These are phyloP conservation scores for Austroboletus eburneus DNA, from an alignment of 768 basidiomycete species.

Conservation along the genomic window DNA sequence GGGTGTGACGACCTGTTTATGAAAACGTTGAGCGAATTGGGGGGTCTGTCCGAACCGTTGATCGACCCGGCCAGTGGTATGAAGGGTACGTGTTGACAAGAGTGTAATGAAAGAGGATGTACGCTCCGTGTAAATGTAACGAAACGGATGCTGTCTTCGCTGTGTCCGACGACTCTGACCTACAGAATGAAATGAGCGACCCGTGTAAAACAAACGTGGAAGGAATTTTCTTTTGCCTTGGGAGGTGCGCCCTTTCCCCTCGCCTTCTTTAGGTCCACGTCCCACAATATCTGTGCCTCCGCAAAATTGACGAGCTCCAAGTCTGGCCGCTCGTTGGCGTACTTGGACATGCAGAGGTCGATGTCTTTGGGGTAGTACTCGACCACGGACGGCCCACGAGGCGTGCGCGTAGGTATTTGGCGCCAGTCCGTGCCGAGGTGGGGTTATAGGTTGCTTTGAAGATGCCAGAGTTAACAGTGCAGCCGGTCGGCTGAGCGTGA, in stretches of 20 bases:
- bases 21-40: conserved; percentile 57
- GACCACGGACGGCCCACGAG: conserved; percentile 80
- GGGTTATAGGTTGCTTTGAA: conserved; percentile 93
- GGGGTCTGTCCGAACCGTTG: conserved; percentile 36
- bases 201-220: too few species aligned
- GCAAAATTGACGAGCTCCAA: conserved; percentile 59
- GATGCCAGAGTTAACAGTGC: conserved; percentile 62
- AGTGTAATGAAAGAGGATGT: too few species aligned
- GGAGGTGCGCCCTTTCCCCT: conserved; percentile 89
- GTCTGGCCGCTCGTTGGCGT: too few species aligned
- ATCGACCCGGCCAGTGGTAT: too few species aligned
- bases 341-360: conserved; percentile 50
- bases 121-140: too few species aligned
- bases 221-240: conserved; percentile 57
- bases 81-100: neutral
- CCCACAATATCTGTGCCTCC: conserved; percentile 66
- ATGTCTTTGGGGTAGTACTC: conserved; percentile 74
- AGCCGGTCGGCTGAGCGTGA: conserved; percentile 50
- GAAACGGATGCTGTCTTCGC: conserved; percentile 36
- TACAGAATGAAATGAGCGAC: conserved; percentile 18
- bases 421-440: conserved; percentile 72
- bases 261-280: conserved; percentile 62
- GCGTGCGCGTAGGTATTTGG: conserved; percentile 82
- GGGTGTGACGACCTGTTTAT: conserved; percentile 62
- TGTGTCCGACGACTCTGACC: conserved; percentile 51